phyloP scores from a whole-genome alignment of 768 basidiomycete genomes.

The Termitomyces sp. region DNA sequence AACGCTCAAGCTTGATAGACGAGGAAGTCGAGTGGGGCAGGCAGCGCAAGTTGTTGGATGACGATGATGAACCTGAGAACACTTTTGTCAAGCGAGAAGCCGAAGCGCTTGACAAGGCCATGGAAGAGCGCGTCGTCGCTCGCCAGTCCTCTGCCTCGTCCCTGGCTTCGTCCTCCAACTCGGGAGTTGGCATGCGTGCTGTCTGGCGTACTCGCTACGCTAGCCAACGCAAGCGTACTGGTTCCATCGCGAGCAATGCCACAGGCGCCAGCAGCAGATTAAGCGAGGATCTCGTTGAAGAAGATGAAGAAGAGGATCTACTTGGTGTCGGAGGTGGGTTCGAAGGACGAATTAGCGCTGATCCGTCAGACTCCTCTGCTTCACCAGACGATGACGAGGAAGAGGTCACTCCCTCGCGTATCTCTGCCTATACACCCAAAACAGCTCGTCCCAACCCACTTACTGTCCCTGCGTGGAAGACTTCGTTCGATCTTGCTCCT shows the following conservation, averaged over 20 bases:
- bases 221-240: slow-evolving; percentile 57
- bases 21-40: slow-evolving; percentile 83
- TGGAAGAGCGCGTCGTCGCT: slow-evolving; percentile 77
- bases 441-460: slow-evolving; percentile 31
- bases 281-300: slow-evolving; percentile 78
- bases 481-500: slow-evolving; percentile 49
- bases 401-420: slow-evolving; percentile 20
- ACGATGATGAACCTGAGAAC: slow-evolving; percentile 54
- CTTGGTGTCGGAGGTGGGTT: slow-evolving; percentile 68
- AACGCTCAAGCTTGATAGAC: slow-evolving; percentile 48
- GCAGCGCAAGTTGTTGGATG: slow-evolving; percentile 55
- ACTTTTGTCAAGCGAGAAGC: slow-evolving; percentile 68
- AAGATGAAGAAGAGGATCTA: slow-evolving; percentile 72
- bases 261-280: slow-evolving; percentile 66
- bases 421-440: slow-evolving; percentile 10
- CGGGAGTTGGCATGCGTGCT: slow-evolving; percentile 60
- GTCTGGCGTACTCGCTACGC: slow-evolving; percentile 63
- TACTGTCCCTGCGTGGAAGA: slow-evolving; percentile 54
- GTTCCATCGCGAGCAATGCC: slow-evolving; percentile 66
- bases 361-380: slow-evolving; percentile 31
- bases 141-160: slow-evolving; percentile 70
- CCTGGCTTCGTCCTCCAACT: slow-evolving; percentile 44
- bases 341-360: slow-evolving; percentile 29
- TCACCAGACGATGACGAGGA: slow-evolving; percentile 42
- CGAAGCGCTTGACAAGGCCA: slow-evolving; percentile 77